phyloP scores from a whole-genome alignment of 352 stramenopile genomes.

The Elongisporangium undulatum region DNA sequence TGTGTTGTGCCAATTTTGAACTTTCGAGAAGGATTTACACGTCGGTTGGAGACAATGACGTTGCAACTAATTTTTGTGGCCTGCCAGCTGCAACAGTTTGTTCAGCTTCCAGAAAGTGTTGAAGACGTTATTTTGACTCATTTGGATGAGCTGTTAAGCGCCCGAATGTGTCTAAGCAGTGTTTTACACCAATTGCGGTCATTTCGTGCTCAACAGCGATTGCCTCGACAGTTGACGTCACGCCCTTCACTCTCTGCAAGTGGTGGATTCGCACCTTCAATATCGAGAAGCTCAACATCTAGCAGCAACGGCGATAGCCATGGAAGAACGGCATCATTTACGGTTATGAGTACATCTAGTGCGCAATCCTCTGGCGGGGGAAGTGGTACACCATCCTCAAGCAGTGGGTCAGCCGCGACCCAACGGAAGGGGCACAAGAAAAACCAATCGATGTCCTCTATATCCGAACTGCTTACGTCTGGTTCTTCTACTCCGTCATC shows the following conservation, averaged over 20 bases:
- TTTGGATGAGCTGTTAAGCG: constrained; percentile 73
- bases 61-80: constrained; percentile 66
- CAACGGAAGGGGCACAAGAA: constrained; percentile 61
- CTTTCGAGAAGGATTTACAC: constrained; percentile 74
- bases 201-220: constrained; percentile 55
- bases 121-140: constrained; percentile 60
- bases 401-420: constrained; percentile 29
- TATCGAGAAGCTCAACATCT: constrained; percentile 5
- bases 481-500: constrained; percentile 25
- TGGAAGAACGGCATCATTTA: constrained; percentile 11
- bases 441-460: constrained; percentile 87
- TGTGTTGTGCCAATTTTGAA: constrained; percentile 79
- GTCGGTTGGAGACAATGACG: constrained; percentile 58
- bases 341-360: constrained; percentile 11
- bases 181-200: constrained; percentile 69
- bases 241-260: background rate
- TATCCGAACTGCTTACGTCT: constrained; percentile 76
- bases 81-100: constrained; percentile 77
- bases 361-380: constrained; percentile 1
- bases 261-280: background rate
- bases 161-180: constrained; percentile 64
- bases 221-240: background rate
- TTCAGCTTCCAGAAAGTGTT: constrained; percentile 69
- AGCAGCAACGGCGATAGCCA: constrained; percentile 2
- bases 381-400: constrained; percentile 1